Conservation (phyloP, 139 green algal genomes). For the Micromonas commoda region DNA sequence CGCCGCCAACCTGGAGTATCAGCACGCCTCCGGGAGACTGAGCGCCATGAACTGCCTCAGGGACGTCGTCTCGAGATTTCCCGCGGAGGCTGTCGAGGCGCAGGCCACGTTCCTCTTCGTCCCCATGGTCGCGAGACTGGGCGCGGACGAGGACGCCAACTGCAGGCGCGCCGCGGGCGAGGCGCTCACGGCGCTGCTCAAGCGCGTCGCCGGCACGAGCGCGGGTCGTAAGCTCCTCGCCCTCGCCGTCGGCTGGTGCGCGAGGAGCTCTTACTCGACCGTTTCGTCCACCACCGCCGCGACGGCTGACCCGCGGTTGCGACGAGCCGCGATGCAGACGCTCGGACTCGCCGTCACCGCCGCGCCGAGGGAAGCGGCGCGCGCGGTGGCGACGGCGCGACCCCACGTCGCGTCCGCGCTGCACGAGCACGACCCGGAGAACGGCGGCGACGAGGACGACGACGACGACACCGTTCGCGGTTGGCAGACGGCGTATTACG, state of each 20-base stretch:
- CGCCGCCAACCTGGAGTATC: constrained; percentile 55
- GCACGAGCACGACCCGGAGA: background rate
- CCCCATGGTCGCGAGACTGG: constrained; percentile 71
- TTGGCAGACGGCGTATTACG: constrained; percentile 77
- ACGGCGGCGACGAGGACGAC: background rate
- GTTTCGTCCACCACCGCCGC: no score
- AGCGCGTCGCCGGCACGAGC: background rate
- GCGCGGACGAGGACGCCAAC: constrained; percentile 58
- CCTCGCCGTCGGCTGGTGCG: constrained; percentile 42
- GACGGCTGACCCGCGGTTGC: no score
- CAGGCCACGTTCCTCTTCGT: constrained; percentile 65
- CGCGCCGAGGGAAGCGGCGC: background rate
- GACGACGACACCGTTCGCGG: constrained; percentile 27
- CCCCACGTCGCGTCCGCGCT: background rate
- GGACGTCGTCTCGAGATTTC: constrained; percentile 76
- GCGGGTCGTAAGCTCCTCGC: constrained; percentile 3
- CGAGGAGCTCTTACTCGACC: no score
- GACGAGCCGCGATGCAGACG: background rate
- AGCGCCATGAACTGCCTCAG: constrained; percentile 67
- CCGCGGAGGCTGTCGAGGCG: constrained; percentile 49
- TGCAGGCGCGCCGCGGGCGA: constrained; percentile 47
- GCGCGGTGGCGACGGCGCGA: background rate
- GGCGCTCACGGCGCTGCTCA: constrained; percentile 52
- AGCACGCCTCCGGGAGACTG: constrained; percentile 38
- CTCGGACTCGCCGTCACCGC: background rate